Evolutionary conservation across 768 basidiomycete genomes (phyloP).

Genomic region (Pulveroboletus sp.): DNA sequence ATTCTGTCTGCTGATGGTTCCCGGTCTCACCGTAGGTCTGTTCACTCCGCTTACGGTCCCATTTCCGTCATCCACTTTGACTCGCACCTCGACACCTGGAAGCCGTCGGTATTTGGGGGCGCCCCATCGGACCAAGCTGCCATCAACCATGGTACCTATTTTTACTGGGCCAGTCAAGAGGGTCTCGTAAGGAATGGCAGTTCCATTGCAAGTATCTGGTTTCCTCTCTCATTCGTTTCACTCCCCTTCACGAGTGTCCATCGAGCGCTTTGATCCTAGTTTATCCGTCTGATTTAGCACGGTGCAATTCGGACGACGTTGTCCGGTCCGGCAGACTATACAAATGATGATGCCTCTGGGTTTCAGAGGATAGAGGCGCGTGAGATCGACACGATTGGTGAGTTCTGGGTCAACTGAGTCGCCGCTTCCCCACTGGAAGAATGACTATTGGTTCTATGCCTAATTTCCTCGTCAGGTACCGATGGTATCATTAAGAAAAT

Average conservation of each 20-base stretch:
- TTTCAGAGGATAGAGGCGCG: constrained; percentile 81
- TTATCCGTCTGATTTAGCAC: constrained; percentile 53
- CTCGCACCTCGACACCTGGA: constrained; percentile 80
- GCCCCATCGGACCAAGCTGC: constrained; percentile 67
- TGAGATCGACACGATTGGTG: constrained; percentile 79
- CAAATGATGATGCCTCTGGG: constrained; percentile 71
- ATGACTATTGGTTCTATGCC: neutral
- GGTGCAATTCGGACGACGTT: constrained; percentile 85
- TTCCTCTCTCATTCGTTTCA: constrained; percentile 20
- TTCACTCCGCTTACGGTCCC: constrained; percentile 71
- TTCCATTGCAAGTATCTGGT: constrained; percentile 73
- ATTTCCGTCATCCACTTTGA: constrained; percentile 87
- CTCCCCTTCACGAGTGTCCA: neutral
- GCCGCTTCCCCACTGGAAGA: neutral
- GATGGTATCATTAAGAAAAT: constrained; percentile 79
- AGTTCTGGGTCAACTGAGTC: constrained; percentile 4
- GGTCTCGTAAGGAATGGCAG: constrained; percentile 73
- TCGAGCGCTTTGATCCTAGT: constrained; percentile 71
- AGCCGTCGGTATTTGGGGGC: constrained; percentile 68
- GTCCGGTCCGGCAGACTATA: constrained; percentile 71
- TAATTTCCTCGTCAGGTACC: constrained; percentile 41
- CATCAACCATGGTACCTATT: constrained; percentile 87
- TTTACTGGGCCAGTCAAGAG: constrained; percentile 83
- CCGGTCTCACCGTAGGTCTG: constrained; percentile 43
- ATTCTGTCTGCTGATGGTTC: neutral